Base-by-base conservation (phyloP, 176 grass and related monocot genomes). In the Oryza rufipogon region DNA sequence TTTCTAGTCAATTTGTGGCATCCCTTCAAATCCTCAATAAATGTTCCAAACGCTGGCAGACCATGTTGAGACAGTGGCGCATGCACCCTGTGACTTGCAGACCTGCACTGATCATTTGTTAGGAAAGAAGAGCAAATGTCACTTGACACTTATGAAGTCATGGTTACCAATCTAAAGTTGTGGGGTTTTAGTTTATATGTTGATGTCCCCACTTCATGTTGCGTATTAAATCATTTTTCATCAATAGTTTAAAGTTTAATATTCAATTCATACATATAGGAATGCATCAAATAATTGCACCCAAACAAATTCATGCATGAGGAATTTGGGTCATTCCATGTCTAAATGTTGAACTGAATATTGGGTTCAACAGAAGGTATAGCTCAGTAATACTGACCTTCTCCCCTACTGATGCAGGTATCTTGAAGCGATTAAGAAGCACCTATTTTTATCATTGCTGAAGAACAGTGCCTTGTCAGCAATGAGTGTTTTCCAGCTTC, bases 391-490 rank as follows among this genome's bases (percentile, higher is more conserved):
- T 78, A 67, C 79, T 75, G 54, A 44, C 56, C 20, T 22, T 25
- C 45, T 22, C 38, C n/a, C 25, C 72, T 86, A 73, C 71, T 83
- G 74, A 61, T 89, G 87, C 93, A 96, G 96, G 71, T 99, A 94
- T 84, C 89, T 96, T 94, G 96, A 91, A 83, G 88, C 84, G 81
- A 85, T 99, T 77, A 99, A 99, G 88, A 91, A 99, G 79, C 94
- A 90, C 75, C 93, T 99, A 63, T 99, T 93, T 86, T 88, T 99
- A 81, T 99, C 96, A 52, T 90, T 99, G 68, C 87, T 99, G 89
- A 99, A 96, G 92, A 99, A 99, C 83, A 99, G 96, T 85, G 93
- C 86, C 66, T 74, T 99, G 80, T 92, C 96, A 76, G 86, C 85
- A 65, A 99, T 96, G 96, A 96, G 89, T 68, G 87, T 99, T 54